Evolutionary conservation across 192 early-diverging fungal genomes (phyloP).

Genomic region (Coemansia sp.): DNA sequence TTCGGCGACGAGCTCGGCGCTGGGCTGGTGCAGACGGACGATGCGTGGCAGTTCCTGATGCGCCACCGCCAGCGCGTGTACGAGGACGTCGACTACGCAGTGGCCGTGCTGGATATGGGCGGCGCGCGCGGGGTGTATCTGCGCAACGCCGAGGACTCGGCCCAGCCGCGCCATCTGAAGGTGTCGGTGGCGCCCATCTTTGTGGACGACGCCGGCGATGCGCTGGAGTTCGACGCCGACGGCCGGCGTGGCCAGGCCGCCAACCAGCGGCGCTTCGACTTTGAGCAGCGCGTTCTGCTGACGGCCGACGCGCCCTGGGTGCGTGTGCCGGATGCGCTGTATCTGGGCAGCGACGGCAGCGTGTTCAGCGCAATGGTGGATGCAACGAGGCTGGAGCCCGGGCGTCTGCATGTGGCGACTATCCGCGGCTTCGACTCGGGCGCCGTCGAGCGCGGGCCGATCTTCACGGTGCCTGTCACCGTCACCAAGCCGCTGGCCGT

Average conservation of each 20-base stretch:
- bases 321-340: constrained; percentile 68
- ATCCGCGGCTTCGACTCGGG: constrained; percentile 79
- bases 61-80: constrained; percentile 57
- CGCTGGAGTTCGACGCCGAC: constrained; percentile 65
- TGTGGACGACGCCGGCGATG: constrained; percentile 51
- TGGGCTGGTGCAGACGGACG: constrained; percentile 85
- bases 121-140: constrained; percentile 77
- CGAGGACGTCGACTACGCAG: constrained; percentile 72
- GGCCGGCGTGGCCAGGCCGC: constrained; percentile 57
- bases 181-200: constrained; percentile 42
- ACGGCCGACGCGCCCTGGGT: constrained; percentile 77
- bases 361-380: constrained; percentile 76
- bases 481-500: constrained; percentile 75
- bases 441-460: constrained; percentile 67
- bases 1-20: constrained; percentile 75
- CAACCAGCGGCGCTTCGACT: constrained; percentile 65
- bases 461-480: constrained; percentile 87
- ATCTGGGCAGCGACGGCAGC: constrained; percentile 64
- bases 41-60: constrained; percentile 79
- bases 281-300: constrained; percentile 78
- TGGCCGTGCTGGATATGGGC: constrained; percentile 18
- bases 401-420: constrained; percentile 74
- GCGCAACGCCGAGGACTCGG: constrained; percentile 73
- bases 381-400: constrained; percentile 73
- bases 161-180: constrained; percentile 58